These are phyloP conservation scores for Carex arenaria DNA, from an alignment of 202 grass and related monocot species.

Conservation along the genomic window DNA sequence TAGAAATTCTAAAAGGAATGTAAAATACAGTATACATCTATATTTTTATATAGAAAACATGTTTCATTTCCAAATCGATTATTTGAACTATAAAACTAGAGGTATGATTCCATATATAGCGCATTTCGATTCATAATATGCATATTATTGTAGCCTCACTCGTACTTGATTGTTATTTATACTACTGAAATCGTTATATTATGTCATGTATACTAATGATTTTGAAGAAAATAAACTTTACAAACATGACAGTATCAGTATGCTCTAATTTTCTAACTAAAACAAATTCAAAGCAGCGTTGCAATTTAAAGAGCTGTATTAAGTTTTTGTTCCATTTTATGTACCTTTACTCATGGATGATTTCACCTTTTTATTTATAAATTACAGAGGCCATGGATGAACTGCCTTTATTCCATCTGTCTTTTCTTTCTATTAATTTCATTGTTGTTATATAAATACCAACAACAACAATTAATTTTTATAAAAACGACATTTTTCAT, in stretches of 20 bases:
- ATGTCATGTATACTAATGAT: neutral
- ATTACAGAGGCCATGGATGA: neutral
- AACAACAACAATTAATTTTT: no score
- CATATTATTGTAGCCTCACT: no score
- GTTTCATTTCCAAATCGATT: no score
- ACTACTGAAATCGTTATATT: neutral
- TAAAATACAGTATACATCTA: no score
- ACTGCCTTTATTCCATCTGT: neutral
- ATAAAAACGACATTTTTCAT: no score
- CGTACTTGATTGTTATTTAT: neutral
- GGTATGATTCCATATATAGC: no score
- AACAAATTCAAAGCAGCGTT: neutral
- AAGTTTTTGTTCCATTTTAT: neutral
- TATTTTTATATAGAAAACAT: no score
- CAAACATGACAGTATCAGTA: neutral
- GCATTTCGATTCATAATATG: no score
- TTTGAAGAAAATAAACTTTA: neutral
- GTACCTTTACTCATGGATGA: no score
- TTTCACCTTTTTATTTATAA: neutral
- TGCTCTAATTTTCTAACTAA: neutral
- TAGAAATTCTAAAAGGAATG: no score
- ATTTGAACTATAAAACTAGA: no score
- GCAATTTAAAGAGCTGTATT: neutral
- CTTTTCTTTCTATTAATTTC: neutral
- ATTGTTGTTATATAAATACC: neutral